Conservation (phyloP, 1,284 basidiomycete species). For the Abortiporus biennis region DNA sequence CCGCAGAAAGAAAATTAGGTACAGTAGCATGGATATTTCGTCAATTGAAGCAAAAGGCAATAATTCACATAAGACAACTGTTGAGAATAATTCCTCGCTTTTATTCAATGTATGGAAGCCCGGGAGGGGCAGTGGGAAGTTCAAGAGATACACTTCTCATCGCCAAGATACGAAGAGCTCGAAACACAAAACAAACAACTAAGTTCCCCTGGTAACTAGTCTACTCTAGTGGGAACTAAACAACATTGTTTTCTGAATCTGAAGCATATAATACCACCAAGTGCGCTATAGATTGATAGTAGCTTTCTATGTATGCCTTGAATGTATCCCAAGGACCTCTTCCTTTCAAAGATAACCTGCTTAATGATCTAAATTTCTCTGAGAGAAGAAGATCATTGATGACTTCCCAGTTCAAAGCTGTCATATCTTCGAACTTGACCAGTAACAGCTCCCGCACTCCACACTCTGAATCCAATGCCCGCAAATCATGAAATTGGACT, state of each 20-base stretch:
- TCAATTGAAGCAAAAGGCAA: too few relatives aligned
- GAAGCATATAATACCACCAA: background rate
- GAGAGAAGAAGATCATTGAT: slow-evolving; percentile 9
- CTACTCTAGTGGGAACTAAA: too few relatives aligned
- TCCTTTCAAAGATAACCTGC: slow-evolving; percentile 14
- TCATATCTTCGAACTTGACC: slow-evolving; percentile 18
- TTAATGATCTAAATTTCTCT: slow-evolving; percentile 6
- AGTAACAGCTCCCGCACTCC: slow-evolving; percentile 16
- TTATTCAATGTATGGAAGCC: too few relatives aligned
- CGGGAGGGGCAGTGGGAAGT: too few relatives aligned
- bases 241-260: background rate
- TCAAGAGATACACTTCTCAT: too few relatives aligned
- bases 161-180: too few relatives aligned
- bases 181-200: too few relatives aligned
- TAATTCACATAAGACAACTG: too few relatives aligned
- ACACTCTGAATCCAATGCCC: slow-evolving; percentile 21
- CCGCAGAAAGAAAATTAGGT: too few relatives aligned
- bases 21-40: too few relatives aligned
- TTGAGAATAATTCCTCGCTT: too few relatives aligned
- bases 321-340: slow-evolving; percentile 4
- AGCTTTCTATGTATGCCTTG: background rate
- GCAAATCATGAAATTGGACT: slow-evolving; percentile 19
- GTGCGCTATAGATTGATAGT: background rate
- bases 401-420: slow-evolving; percentile 16
- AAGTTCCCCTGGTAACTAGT: too few relatives aligned